Conservation (phyloP, 1,284 basidiomycete genomes). For the Trametes versicolor region DNA sequence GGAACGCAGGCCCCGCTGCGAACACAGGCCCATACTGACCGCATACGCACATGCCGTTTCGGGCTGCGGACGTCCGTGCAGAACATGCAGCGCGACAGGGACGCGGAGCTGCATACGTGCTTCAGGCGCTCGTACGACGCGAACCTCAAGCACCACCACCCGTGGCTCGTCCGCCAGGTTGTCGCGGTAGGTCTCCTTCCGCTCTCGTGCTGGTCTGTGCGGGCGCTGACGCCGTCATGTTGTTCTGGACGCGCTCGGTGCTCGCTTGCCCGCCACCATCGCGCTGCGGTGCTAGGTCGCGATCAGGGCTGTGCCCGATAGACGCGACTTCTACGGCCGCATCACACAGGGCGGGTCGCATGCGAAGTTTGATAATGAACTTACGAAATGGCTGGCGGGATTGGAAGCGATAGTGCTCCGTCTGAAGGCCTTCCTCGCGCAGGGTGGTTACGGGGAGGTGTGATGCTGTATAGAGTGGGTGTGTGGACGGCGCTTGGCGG, state of each 20-base stretch:
- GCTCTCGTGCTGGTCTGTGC: neutral
- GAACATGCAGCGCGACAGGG: conserved; percentile 75
- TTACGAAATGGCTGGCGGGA: conserved; percentile 83
- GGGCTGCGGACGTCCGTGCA: conserved; percentile 10
- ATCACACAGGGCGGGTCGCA: conserved; percentile 85
- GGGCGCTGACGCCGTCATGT: conserved; percentile 14
- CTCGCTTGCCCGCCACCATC: conserved; percentile 10
- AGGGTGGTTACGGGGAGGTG: conserved; percentile 73
- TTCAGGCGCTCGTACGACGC: conserved; percentile 91
- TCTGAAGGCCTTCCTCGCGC: conserved; percentile 73
- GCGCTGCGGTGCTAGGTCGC: conserved; percentile 70
- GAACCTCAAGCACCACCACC: conserved; percentile 86
- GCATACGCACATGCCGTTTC: conserved; percentile 17
- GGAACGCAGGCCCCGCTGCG: conserved; percentile 18
- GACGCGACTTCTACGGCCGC: conserved; percentile 86
- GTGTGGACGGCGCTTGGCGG: conserved; percentile 16
- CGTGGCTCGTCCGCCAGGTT: conserved; percentile 85
- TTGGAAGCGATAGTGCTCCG: conserved; percentile 78
- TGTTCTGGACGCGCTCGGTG: conserved; percentile 8
- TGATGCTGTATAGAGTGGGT: conserved; percentile 32
- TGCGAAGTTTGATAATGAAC: conserved; percentile 78
- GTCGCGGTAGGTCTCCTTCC: conserved; percentile 72
- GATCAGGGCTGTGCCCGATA: conserved; percentile 92
- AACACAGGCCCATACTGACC: conserved; percentile 9
- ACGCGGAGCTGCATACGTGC: conserved; percentile 80